A percentile compares a stretch with the other conserved stretches of the same genome.
Conservation (phyloP, 148 eudicot species). For the Vaccinium vitisidaea region DNA sequence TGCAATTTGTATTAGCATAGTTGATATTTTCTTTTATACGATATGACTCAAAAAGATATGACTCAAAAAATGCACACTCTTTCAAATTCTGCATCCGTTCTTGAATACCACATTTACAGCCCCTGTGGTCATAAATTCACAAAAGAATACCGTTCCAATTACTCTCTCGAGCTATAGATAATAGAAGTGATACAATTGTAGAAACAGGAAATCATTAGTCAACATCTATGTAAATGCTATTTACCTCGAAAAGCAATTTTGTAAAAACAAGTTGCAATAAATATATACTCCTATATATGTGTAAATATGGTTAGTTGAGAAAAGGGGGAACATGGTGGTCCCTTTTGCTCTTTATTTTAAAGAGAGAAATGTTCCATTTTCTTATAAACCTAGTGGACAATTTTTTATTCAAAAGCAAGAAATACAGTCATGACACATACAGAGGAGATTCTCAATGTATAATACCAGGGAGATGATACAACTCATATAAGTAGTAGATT, state of each 20-base stretch:
- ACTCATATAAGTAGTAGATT: background rate
- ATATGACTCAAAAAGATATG: too few relatives aligned
- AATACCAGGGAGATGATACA: background rate
- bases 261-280: background rate
- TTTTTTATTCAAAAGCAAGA: background rate
- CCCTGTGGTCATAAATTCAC: too few relatives aligned
- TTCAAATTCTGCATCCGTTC: too few relatives aligned
- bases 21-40: too few relatives aligned
- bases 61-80: too few relatives aligned
- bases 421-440: background rate
- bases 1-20: too few relatives aligned
- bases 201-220: background rate
- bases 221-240: background rate
- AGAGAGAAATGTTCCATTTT: background rate
- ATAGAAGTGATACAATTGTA: background rate
- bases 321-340: background rate
- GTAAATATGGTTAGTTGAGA: background rate
- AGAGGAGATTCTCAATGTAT: too few relatives aligned
- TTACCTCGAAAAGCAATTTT: background rate
- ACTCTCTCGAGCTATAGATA: too few relatives aligned
- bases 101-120: too few relatives aligned
- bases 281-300: too few relatives aligned
- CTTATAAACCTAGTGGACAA: background rate
- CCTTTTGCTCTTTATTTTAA: background rate
- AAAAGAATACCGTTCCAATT: too few relatives aligned